A percentile compares a stretch with the other conserved stretches of the same genome.
Evolutionary conservation across 257 asterid genomes (phyloP).

Genomic region (Scutellaria baicalensis): DNA sequence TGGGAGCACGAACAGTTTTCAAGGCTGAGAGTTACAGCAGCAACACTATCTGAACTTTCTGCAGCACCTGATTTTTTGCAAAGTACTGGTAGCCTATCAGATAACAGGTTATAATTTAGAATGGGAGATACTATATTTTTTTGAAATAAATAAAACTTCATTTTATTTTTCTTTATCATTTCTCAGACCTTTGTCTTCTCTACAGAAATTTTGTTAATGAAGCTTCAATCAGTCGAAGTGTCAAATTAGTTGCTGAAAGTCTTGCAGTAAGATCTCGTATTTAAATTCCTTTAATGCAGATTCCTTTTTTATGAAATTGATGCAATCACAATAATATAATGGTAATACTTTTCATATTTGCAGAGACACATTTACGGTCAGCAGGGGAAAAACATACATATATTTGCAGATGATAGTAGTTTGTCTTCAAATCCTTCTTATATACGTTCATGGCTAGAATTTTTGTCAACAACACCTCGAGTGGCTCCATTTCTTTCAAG

Average conservation of each 20-base stretch:
- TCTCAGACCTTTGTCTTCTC: conserved; percentile 20
- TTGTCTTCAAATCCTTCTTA: conserved; percentile 80
- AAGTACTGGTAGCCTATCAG: conserved; percentile 68
- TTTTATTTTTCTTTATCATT: conserved; percentile 14
- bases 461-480: conserved; percentile 79
- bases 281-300: neutral
- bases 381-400: conserved; percentile 48
- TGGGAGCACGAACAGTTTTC: conserved; percentile 99
- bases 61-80: conserved; percentile 85
- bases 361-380: conserved; percentile 80
- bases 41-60: conserved; percentile 72
- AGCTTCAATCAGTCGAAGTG: conserved; percentile 55
- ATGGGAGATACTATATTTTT: neutral
- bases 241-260: conserved; percentile 90
- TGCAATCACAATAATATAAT: conserved; percentile 5
- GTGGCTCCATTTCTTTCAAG: conserved; percentile 74
- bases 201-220: conserved; percentile 59
- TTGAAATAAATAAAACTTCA: neutral
- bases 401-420: conserved; percentile 81
- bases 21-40: conserved; percentile 85
- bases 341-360: neutral
- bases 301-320: neutral
- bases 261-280: conserved; percentile 64
- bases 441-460: conserved; percentile 74
- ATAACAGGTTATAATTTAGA: conserved; percentile 55